phyloP scores from a whole-genome alignment of 129 eudicot species.

The Erigeron canadensis region DNA sequence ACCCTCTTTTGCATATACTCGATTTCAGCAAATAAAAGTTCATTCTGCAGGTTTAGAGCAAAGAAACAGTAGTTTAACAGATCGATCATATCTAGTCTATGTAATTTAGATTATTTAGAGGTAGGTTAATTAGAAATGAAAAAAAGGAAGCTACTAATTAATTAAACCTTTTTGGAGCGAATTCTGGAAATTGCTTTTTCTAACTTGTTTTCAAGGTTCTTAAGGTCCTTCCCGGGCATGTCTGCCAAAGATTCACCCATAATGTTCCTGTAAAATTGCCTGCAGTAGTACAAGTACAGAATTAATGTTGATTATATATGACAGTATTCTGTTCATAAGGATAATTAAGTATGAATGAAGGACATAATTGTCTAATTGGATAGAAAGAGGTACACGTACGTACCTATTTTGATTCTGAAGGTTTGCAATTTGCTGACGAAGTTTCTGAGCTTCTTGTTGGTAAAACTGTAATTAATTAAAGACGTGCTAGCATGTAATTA shows the following conservation, averaged over 20 bases:
- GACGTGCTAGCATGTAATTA: not conserved
- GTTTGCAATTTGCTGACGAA: constrained; percentile 71
- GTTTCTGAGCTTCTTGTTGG: constrained; percentile 83
- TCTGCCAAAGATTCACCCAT: constrained; percentile 70
- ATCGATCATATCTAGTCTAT: too few species aligned
- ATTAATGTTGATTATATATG: not conserved
- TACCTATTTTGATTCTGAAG: constrained; percentile 79
- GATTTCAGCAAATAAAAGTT: constrained; percentile 84
- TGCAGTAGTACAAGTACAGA: not conserved
- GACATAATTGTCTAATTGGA: not conserved
- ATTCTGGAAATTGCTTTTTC: constrained; percentile 73
- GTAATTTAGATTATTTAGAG: too few species aligned
- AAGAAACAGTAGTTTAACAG: too few species aligned
- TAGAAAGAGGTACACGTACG: too few species aligned
- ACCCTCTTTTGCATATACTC: constrained; percentile 97
- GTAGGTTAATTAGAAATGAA: constrained; percentile 5
- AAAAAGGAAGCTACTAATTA: constrained; percentile 17
- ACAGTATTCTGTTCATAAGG: constrained; percentile 1
- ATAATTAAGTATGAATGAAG: not conserved
- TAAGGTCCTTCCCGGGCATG: constrained; percentile 53
- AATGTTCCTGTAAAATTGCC: constrained; percentile 65
- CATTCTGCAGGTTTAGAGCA: constrained; percentile 59
- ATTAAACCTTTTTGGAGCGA: constrained; percentile 93
- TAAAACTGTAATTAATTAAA: constrained; percentile 59
- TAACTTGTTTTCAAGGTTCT: constrained; percentile 61